phyloP scores from a whole-genome alignment of 805 yeast genomes.

The Nakazawaea ishiwadae region DNA sequence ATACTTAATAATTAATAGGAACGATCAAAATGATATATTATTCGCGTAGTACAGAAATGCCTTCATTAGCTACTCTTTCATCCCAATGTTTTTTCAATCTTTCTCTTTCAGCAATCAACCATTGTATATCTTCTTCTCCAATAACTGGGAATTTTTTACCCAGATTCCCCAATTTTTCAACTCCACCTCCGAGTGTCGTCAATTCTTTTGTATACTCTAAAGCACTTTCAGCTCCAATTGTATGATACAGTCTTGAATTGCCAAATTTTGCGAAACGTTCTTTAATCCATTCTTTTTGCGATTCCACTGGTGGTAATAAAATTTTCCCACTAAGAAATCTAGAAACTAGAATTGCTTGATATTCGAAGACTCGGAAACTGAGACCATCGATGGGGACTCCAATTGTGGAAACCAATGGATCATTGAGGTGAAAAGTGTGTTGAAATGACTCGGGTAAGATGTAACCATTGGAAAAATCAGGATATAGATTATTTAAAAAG shows the following conservation, averaged over 20 bases:
- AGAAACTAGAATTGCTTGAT: conserved; percentile 33
- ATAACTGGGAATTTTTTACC: conserved; percentile 10
- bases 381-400: conserved; percentile 35
- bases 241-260: conserved; percentile 22
- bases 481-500: conserved; percentile 17
- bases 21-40: too few species aligned
- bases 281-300: conserved; percentile 28
- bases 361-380: conserved; percentile 35
- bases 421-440: conserved; percentile 28
- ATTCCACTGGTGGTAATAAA: conserved; percentile 24
- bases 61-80: background rate
- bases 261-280: conserved; percentile 24
- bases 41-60: background rate
- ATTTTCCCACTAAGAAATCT: conserved; percentile 28
- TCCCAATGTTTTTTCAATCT: background rate
- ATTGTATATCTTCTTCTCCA: background rate
- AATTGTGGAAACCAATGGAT: conserved; percentile 29
- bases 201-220: conserved; percentile 22
- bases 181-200: conserved; percentile 24
- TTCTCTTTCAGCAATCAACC: background rate
- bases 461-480: conserved; percentile 24
- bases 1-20: too few species aligned
- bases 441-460: conserved; percentile 26
- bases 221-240: conserved; percentile 30
- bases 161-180: background rate